These are phyloP conservation scores for Brassica hybrid DNA, from an alignment of 441 rosid genomes.

Conservation along the genomic window DNA sequence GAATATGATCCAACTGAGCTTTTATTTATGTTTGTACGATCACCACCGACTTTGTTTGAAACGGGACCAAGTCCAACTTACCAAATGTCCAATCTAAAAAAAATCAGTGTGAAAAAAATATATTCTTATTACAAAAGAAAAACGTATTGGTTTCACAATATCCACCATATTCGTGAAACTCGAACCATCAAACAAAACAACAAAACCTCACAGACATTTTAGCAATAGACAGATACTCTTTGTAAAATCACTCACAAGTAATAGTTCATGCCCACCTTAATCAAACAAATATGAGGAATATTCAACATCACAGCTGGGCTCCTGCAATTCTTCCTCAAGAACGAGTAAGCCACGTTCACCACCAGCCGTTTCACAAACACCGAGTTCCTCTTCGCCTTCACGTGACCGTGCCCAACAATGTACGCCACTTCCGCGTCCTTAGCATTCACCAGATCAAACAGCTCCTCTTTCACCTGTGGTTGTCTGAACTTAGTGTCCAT, in stretches of 20 bases:
- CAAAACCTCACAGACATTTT: conserved; percentile 11
- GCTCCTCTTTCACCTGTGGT: conserved; percentile 70
- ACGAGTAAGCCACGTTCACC: conserved; percentile 68
- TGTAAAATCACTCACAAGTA: conserved; percentile 43
- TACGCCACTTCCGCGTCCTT: conserved; percentile 77
- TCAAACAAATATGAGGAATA: conserved; percentile 83
- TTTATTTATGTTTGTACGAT: neutral
- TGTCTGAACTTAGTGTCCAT: conserved; percentile 59
- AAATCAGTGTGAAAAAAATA: neutral
- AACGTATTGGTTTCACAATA: conserved; percentile 5
- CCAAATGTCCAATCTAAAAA: neutral
- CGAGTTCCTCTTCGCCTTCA: conserved; percentile 76
- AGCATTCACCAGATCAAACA: conserved; percentile 73
- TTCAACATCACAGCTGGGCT: conserved; percentile 73
- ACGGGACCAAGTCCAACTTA: neutral
- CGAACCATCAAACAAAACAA: neutral
- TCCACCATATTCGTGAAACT: neutral
- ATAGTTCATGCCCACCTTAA: conserved; percentile 91
- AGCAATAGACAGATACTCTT: neutral
- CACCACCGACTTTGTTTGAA: neutral
- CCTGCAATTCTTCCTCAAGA: conserved; percentile 83
- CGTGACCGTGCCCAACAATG: conserved; percentile 67
- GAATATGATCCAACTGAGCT: too few relatives aligned
- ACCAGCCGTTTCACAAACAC: conserved; percentile 69
- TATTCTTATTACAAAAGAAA: conserved; percentile 15